Percentiles rank a stretch among this genome's conserved stretches.
Conservation (phyloP, 2,329 filamentous ascomycete species). For the Diaporthe australafricana region DNA sequence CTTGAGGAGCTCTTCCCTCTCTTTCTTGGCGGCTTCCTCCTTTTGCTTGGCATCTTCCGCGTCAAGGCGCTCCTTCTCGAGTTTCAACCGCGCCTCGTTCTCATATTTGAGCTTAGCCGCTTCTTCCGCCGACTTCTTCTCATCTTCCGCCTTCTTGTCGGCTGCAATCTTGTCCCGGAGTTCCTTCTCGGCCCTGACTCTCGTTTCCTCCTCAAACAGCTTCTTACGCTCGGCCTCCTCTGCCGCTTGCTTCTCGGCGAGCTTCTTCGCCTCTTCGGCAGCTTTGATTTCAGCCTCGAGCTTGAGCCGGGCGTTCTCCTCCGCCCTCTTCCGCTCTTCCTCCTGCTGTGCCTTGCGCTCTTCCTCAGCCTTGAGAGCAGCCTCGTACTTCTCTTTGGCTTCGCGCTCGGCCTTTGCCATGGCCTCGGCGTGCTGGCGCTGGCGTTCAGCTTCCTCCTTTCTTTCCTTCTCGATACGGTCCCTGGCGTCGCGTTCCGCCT, state of each 20-base stretch:
- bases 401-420: slow-evolving; percentile 58
- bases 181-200: slow-evolving; percentile 35
- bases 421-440: slow-evolving; percentile 57
- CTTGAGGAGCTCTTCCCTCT: slow-evolving; percentile 51
- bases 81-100: slow-evolving; percentile 44
- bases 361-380: slow-evolving; percentile 50
- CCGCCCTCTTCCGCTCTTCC: slow-evolving; percentile 59
- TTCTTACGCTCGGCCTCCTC: slow-evolving; percentile 56
- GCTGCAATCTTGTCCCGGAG: slow-evolving; percentile 40
- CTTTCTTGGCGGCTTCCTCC: slow-evolving; percentile 51
- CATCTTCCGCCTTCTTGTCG: slow-evolving; percentile 51
- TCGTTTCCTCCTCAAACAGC: slow-evolving; percentile 56
- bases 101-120: slow-evolving; percentile 49
- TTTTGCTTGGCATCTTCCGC: slow-evolving; percentile 53
- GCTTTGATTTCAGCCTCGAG: slow-evolving; percentile 60
- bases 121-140: slow-evolving; percentile 50
- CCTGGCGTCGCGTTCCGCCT: slow-evolving; percentile 49
- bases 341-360: slow-evolving; percentile 51
- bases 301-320: slow-evolving; percentile 57
- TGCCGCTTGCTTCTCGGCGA: slow-evolving; percentile 49
- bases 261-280: slow-evolving; percentile 56
- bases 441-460: slow-evolving; percentile 55
- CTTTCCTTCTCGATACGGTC: slow-evolving; percentile 48
- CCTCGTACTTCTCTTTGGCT: slow-evolving; percentile 53
- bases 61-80: slow-evolving; percentile 58